These are phyloP conservation scores for Pseudocercospora fuligena DNA, from an alignment of 2,329 filamentous ascomycete species.

Conservation along the genomic window DNA sequence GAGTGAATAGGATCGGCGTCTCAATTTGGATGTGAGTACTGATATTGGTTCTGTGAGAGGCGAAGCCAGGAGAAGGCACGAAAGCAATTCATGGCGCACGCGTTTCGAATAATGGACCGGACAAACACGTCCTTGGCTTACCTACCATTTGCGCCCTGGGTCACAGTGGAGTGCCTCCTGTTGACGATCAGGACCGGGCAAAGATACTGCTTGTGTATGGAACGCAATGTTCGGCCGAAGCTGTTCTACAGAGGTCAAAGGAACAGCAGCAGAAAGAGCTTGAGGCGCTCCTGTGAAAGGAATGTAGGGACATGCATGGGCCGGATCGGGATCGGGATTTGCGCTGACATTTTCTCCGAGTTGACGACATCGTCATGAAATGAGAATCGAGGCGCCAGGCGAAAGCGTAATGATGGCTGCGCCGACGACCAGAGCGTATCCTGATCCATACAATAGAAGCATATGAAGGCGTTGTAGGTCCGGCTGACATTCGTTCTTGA, in stretches of 20 bases:
- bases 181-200: not conserved
- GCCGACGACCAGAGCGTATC: not conserved
- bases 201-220: not conserved
- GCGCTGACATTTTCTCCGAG: not conserved
- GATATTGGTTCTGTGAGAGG: not conserved
- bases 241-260: not conserved
- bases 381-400: not conserved
- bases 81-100: not conserved
- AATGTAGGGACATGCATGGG: not conserved
- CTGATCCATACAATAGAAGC: not conserved
- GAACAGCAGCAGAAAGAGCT: too few species aligned
- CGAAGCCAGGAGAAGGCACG: slow-evolving; percentile 1
- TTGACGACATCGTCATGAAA: not conserved
- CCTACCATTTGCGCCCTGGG: slow-evolving; percentile 7
- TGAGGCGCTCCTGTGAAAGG: not conserved
- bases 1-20: not conserved
- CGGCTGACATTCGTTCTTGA: slow-evolving; percentile 1
- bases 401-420: slow-evolving; percentile 2
- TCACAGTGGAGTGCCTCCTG: not conserved
- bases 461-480: slow-evolving; percentile 20
- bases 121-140: slow-evolving; percentile 9
- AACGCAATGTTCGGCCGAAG: not conserved
- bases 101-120: slow-evolving; percentile 6
- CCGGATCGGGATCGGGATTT: not conserved
- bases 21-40: not conserved